Evolutionary conservation across 2,329 filamentous ascomycete species (phyloP), one percentile per base, ranked within the genome.

Genomic region (Aspergillus sp.): DNA sequence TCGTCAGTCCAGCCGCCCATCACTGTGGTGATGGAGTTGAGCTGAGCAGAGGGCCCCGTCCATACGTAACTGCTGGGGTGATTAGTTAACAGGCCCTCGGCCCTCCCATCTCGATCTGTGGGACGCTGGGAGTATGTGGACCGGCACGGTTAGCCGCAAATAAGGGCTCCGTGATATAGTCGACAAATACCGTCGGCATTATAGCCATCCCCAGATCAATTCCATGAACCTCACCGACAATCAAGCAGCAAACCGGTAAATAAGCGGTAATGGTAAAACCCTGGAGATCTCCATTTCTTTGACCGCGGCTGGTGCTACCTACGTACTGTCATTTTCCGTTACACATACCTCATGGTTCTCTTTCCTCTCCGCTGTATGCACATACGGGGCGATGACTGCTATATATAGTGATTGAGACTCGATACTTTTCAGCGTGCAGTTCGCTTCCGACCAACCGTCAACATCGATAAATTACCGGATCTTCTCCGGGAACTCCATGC

Each of bases 1-100:
- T 68, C 68, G 68, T 72, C 70, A 71, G 69, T 59, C 61, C 64
- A 61, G 60, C 51, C 41, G 49, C 32, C 39, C 62, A 41, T 47
- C 38, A 52, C 50, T 38, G 56, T 42, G 39, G 60, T 15, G 64
- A 68, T 72, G 70, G 68, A 70, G 67, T 69, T 65, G 62, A 55
- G 51, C 36, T 49, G 58, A 54, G 49, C 43, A 56, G 47, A 42
- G 53, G 42, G 38, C 38, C 38, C 50, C 32, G 32, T 36, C 53
- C 11, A 30, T 36, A 36, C 44, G 53, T 55, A 55, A 55, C 45
- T 42, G 34, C 44, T 43, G 44, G 39, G 39, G 22, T 45, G 43
- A 24, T 45, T 45, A 45, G 39, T 24, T 43, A 22, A 38, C 30
- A 38, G 30, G 6, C 18, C 38, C 34, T 36, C 34, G 12, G 15